Conservation (phyloP, 345 rosid species). For the Pistacia vera region DNA sequence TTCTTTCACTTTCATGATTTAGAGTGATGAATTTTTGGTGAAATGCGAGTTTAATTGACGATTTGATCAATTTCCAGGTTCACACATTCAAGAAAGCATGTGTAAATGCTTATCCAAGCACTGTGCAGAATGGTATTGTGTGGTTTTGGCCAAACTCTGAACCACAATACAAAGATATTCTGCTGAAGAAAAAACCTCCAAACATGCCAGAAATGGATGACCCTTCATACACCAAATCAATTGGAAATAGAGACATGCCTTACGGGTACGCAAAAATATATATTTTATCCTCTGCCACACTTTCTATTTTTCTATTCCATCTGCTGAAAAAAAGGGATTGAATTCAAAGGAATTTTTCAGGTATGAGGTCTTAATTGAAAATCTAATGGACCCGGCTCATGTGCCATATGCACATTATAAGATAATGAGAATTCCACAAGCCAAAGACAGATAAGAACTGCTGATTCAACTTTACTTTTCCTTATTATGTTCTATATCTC, state of each 20-base stretch:
- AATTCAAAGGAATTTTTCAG: constrained; percentile 31
- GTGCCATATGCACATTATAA: constrained; percentile 92
- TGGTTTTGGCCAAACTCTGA: constrained; percentile 96
- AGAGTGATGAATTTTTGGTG: background rate
- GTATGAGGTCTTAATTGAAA: constrained; percentile 79
- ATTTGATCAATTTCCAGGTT: constrained; percentile 43
- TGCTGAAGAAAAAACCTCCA: constrained; percentile 67
- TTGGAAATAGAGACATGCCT: constrained; percentile 73
- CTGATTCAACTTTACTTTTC: background rate
- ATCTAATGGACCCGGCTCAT: constrained; percentile 93
- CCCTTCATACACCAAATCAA: constrained; percentile 57
- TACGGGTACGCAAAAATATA: constrained; percentile 52
- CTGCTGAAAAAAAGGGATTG: background rate
- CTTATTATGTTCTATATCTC: background rate
- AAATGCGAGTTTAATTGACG: background rate
- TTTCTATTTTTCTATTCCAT: background rate
- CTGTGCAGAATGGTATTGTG: constrained; percentile 70
- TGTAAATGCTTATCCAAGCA: constrained; percentile 68
- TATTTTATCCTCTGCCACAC: background rate
- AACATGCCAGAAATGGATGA: constrained; percentile 73
- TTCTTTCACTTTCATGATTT: background rate
- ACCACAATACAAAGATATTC: constrained; percentile 62
- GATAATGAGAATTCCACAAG: constrained; percentile 40
- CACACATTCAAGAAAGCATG: constrained; percentile 76
- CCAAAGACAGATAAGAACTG: constrained; percentile 26